Conservation (phyloP, 176 grass and related monocot species). For the Pontederia crassipes region DNA sequence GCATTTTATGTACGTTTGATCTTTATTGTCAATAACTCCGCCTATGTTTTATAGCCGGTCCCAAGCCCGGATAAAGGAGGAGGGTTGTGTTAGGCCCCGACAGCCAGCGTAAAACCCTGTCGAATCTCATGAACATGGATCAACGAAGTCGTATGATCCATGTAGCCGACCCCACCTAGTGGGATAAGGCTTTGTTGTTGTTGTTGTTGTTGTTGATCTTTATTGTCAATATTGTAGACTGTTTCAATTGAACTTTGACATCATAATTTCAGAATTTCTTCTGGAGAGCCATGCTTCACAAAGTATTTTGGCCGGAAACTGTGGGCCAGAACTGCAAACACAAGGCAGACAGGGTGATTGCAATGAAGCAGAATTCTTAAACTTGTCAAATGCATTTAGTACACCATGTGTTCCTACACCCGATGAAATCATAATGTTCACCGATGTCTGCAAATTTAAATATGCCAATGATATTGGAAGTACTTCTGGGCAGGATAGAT, state of each 20-base stretch:
- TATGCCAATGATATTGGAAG: not conserved
- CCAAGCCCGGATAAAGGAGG: too few relatives aligned
- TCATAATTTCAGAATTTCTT: not conserved
- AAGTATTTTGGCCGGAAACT: not conserved
- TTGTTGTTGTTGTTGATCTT: too few relatives aligned
- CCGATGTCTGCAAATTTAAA: not conserved
- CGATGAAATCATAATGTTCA: not conserved
- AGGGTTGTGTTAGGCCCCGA: too few relatives aligned
- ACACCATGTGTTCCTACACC: not conserved
- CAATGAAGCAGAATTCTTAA: not conserved
- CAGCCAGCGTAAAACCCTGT: too few relatives aligned
- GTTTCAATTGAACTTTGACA: not conserved
- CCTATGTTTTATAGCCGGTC: too few relatives aligned
- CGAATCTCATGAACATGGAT: too few relatives aligned
- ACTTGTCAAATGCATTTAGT: not conserved
- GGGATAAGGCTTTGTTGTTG: too few relatives aligned
- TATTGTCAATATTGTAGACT: not conserved
- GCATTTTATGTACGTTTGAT: not conserved
- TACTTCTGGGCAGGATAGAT: not conserved
- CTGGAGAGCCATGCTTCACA: not conserved
- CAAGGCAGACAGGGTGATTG: not conserved
- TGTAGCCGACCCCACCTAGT: too few relatives aligned
- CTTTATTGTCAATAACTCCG: too few relatives aligned
- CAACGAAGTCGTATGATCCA: too few relatives aligned
- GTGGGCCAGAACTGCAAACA: not conserved